Conservation (phyloP, 345 rosid genomes). For the Gossypium raimondii region DNA sequence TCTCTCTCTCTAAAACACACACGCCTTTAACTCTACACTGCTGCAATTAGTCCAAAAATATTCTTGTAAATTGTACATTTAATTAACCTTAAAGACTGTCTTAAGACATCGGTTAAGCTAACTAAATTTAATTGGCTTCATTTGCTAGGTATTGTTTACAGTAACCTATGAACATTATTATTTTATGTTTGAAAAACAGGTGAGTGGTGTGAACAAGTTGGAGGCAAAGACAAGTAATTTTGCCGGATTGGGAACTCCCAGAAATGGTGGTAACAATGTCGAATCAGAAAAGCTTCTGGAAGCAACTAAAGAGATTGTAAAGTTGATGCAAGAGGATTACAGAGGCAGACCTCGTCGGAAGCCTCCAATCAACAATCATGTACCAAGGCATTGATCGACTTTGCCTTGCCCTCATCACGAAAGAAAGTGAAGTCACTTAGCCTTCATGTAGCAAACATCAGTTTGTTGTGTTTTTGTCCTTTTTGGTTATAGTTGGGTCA, state of each 20-base stretch:
- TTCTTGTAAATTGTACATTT: too few species aligned
- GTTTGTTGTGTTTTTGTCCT: neutral
- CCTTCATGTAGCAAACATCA: neutral
- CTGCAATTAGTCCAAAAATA: neutral
- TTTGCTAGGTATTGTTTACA: neutral
- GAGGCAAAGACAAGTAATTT: neutral
- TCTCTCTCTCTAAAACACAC: neutral
- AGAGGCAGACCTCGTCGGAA: constrained; percentile 33
- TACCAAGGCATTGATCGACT: constrained; percentile 30
- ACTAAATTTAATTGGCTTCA: neutral
- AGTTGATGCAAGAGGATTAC: constrained; percentile 39
- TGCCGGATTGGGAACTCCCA: neutral
- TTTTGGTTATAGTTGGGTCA: neutral
- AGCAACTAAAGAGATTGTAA: constrained; percentile 32
- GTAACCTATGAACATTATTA: neutral
- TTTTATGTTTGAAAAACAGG: neutral
- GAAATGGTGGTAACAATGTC: neutral
- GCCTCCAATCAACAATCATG: constrained; percentile 47
- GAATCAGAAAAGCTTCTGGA: constrained; percentile 31
- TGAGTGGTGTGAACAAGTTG: neutral
- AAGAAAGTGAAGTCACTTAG: constrained; percentile 2
- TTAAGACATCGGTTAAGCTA: neutral
- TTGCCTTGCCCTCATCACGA: neutral
- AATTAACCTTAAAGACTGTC: too few species aligned
- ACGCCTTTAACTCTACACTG: neutral